Base-by-base conservation (phyloP, 2,329 filamentous ascomycete genomes). In the Clarireedia monteithiana region DNA sequence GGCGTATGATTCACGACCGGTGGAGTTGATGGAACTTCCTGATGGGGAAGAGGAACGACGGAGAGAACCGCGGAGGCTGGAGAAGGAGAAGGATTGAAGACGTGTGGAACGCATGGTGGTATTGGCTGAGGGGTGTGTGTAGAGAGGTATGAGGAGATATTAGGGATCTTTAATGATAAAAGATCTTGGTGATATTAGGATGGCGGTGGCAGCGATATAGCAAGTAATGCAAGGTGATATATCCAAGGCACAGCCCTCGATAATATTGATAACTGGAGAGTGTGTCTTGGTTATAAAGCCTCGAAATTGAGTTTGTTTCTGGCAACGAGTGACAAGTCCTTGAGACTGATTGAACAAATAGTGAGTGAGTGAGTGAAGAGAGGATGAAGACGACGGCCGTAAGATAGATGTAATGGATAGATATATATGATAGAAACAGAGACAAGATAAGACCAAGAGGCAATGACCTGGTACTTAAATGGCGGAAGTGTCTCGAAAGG, bases 41-140 rank as follows among this genome's bases (percentile, higher is more conserved):
- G 67, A 67, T 7, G 63, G 73, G 59, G 72, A 74, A 57, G 73
- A 73, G 15, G 71, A 75, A 57, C 79, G 77, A 58, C 79, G 78
- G 68, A 82, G 74, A 9, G 78, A 79, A 48, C 74, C 76, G 59
- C 78, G 77, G 48, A 83, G 67, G 61, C 76, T 75, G 70, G 82
- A 76, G 71, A 78, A 78, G 50, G 66, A 64, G 56, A 69, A 60
- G 46, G 65, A 63, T 38, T 61, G 64, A 60, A 69, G 66, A 50
- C 66, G 64, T 59, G 64, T 58, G 49, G 61, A 63, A 36, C 61
- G 62, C 67, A 69, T 69, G 52, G 60, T 67, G 55, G 48, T 48
- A 14, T 6, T 24, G 30, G 14, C 48, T 34, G 39, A 3, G 36
- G 15, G 7, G n/a, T 1, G 30, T 45, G 40, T 47, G 34, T 26